Conservation (phyloP, 139 green algal genomes). For the Chlorella sp. region DNA sequence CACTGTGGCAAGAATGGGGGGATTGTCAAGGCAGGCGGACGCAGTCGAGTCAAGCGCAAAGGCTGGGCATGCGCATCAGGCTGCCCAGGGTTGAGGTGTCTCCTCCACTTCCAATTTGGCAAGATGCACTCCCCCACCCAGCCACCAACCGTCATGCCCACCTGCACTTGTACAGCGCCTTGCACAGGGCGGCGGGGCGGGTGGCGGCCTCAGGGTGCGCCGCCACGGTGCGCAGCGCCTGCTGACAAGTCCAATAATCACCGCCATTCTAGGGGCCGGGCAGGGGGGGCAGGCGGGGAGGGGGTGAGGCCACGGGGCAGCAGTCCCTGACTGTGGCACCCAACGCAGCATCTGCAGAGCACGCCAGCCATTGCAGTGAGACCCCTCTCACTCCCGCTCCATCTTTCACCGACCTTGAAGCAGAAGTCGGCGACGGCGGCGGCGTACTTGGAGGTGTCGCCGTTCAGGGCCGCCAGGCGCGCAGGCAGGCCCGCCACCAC, state of each 20-base stretch:
- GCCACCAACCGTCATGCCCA: background rate
- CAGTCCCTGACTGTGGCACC: too few relatives aligned
- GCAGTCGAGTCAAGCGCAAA: background rate
- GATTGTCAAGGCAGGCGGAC: background rate
- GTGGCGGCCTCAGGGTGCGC: background rate
- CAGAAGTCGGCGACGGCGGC: background rate
- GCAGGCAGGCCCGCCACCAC: background rate
- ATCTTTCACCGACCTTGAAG: background rate
- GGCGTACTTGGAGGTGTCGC: background rate
- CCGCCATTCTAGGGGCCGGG: background rate
- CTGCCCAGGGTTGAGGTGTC: too few relatives aligned
- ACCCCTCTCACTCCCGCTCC: background rate
- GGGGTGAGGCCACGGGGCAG: background rate
- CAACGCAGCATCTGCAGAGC: too few relatives aligned
- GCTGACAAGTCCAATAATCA: background rate
- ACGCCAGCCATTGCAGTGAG: background rate
- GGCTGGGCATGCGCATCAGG: background rate
- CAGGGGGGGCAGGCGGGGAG: background rate
- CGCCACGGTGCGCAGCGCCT: background rate
- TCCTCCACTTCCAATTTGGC: too few relatives aligned
- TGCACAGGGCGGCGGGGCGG: slow-evolving; percentile 10
- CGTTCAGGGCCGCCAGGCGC: background rate
- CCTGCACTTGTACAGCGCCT: slow-evolving; percentile 1
- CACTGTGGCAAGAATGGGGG: background rate
- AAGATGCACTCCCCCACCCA: background rate